A percentile compares a stretch with the other conserved stretches of the same genome.
These are phyloP conservation scores for Teratosphaeria gauchensis DNA, from an alignment of 2,329 filamentous ascomycete species.

Conservation along the genomic window DNA sequence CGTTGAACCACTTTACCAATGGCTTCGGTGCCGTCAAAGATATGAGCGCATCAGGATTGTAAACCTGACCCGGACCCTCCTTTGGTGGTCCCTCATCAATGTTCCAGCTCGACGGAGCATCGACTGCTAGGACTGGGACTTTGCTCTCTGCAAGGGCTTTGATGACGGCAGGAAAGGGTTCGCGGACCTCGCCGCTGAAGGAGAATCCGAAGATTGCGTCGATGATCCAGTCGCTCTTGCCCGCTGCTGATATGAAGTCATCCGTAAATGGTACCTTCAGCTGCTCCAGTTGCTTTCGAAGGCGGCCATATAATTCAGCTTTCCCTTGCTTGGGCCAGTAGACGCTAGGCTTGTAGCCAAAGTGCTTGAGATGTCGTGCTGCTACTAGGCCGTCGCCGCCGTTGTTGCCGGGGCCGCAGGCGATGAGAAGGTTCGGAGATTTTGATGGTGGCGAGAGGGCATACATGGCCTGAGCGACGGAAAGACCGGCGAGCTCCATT, in stretches of 20 bases:
- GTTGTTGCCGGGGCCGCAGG: conserved; percentile 77
- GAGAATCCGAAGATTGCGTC: conserved; percentile 96
- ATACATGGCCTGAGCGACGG: conserved; percentile 86
- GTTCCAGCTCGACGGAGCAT: conserved; percentile 90
- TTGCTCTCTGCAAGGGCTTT: conserved; percentile 61
- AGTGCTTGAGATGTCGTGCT: conserved; percentile 81
- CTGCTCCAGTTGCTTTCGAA: conserved; percentile 74
- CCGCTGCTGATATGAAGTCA: conserved; percentile 62
- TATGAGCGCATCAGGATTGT: conserved; percentile 71
- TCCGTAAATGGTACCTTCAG: conserved; percentile 74
- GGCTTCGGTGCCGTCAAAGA: conserved; percentile 93
- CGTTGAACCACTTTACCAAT: conserved; percentile 70
- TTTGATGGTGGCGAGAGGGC: conserved; percentile 65
- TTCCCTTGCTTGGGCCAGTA: conserved; percentile 92
- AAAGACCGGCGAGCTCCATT: conserved; percentile 91
- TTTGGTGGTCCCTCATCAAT: conserved; percentile 76
- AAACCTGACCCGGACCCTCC: conserved; percentile 66
- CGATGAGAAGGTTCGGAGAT: conserved; percentile 67
- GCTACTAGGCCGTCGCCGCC: conserved; percentile 90
- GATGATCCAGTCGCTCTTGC: conserved; percentile 66
- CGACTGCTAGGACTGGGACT: conserved; percentile 75
- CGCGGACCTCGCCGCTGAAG: conserved; percentile 84
- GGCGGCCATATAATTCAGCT: conserved; percentile 80
- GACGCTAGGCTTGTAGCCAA: conserved; percentile 78
- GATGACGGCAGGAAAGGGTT: conserved; percentile 80